phyloP scores from a whole-genome alignment of 1,284 basidiomycete genomes.

The Malassezia slooffiae region DNA sequence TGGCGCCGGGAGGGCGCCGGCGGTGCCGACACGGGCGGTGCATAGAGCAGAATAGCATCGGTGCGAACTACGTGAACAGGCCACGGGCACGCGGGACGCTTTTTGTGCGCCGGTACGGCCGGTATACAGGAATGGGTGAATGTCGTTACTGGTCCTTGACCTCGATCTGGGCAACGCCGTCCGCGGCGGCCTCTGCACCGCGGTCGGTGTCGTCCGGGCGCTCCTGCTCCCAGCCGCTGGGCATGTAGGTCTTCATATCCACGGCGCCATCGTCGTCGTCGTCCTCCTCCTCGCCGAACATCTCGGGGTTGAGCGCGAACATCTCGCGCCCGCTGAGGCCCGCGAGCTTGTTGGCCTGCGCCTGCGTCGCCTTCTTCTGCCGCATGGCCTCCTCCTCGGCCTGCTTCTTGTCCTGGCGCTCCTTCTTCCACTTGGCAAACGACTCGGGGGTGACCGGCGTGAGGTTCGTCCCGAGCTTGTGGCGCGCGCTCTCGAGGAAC shows the following conservation, averaged over 20 bases:
- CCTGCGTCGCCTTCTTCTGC: slow-evolving; percentile 74
- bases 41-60: too few relatives aligned
- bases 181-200: slow-evolving; percentile 10
- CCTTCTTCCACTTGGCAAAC: slow-evolving; percentile 85
- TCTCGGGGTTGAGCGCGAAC: slow-evolving; percentile 83
- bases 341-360: slow-evolving; percentile 74
- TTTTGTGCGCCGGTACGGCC: neutral
- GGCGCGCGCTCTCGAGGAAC: slow-evolving; percentile 96
- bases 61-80: neutral
- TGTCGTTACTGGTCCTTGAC: neutral
- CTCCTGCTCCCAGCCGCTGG: slow-evolving; percentile 34
- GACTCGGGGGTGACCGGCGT: slow-evolving; percentile 91
- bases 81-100: neutral
- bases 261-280: slow-evolving; percentile 55
- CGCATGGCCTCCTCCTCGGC: slow-evolving; percentile 75
- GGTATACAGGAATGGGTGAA: neutral
- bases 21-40: too few relatives aligned
- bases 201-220: slow-evolving; percentile 27
- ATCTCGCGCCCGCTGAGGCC: slow-evolving; percentile 95
- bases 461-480: slow-evolving; percentile 55
- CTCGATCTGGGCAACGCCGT: slow-evolving; percentile 11
- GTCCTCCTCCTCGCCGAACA: slow-evolving; percentile 62
- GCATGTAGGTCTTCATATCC: slow-evolving; percentile 37
- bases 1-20: slow-evolving; percentile 11
- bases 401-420: slow-evolving; percentile 53